phyloP scores from a whole-genome alignment of 805 yeast genomes.

The Sungouiozyma ichnusensis region DNA sequence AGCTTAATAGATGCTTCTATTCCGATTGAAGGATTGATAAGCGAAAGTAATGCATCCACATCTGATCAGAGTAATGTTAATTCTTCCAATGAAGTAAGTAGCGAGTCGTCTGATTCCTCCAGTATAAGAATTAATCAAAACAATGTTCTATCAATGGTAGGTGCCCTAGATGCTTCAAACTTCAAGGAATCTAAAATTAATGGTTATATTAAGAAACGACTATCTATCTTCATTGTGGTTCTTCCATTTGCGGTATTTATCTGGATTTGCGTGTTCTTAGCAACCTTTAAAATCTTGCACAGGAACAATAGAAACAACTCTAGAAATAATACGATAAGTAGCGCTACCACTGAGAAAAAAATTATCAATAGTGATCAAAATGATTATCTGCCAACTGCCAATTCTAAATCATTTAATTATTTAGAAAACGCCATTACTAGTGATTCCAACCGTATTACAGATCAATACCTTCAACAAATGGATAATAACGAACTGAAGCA shows the following conservation, averaged over 20 bases:
- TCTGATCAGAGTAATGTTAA: background rate
- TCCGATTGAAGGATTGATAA: constrained; percentile 19
- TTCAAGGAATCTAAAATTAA: background rate
- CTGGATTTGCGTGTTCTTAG: constrained; percentile 4
- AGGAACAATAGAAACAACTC: too few species aligned
- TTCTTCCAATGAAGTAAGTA: background rate
- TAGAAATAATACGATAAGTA: too few species aligned
- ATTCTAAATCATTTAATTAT: background rate
- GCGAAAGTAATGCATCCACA: background rate
- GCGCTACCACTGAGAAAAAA: too few species aligned
- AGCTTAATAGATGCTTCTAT: constrained; percentile 49
- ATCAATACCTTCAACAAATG: constrained; percentile 1
- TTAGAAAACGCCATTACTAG: background rate
- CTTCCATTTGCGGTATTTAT: constrained; percentile 2
- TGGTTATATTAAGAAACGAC: constrained; percentile 1
- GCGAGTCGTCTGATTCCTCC: background rate
- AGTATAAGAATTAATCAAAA: background rate
- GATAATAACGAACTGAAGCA: background rate
- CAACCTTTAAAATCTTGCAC: background rate
- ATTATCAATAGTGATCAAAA: too few species aligned
- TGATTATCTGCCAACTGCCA: background rate
- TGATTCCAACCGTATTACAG: background rate
- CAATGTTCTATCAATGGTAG: constrained; percentile 1
- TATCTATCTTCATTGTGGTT: background rate
- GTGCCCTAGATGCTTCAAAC: constrained; percentile 3